phyloP scores from a whole-genome alignment of 257 asterid species.

The Solanum arcanum region DNA sequence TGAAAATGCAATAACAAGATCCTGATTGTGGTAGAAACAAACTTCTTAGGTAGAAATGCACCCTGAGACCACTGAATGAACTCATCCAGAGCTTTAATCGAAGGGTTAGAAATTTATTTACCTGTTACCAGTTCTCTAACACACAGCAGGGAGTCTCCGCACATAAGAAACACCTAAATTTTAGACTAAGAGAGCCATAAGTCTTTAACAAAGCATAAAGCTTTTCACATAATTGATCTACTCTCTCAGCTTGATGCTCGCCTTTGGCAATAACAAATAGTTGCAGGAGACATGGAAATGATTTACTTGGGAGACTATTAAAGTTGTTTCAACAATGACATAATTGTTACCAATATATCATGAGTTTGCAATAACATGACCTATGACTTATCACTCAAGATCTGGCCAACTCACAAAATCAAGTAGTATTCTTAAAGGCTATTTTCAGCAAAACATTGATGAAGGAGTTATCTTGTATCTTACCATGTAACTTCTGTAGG shows the following conservation, averaged over 20 bases:
- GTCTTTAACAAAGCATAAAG: neutral
- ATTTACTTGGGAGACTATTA: neutral
- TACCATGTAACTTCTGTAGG: constrained; percentile 76
- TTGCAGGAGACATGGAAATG: neutral
- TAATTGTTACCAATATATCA: neutral
- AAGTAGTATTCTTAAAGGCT: neutral
- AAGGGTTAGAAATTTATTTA: neutral
- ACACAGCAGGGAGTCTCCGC: neutral
- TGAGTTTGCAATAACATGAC: neutral
- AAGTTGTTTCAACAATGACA: neutral
- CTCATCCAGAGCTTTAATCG: neutral
- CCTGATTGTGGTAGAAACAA: neutral
- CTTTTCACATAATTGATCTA: neutral
- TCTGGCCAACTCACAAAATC: neutral
- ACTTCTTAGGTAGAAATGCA: neutral
- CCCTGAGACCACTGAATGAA: neutral
- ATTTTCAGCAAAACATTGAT: neutral
- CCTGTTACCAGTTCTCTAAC: neutral
- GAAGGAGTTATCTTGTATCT: constrained; percentile 2
- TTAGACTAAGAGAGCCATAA: neutral
- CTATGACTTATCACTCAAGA: neutral
- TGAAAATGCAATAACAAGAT: neutral
- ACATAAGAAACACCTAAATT: neutral
- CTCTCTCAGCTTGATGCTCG: neutral
- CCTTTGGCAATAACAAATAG: neutral